phyloP scores from a whole-genome alignment of 2,329 filamentous ascomycete species.

The Cytospora chrysosperma region DNA sequence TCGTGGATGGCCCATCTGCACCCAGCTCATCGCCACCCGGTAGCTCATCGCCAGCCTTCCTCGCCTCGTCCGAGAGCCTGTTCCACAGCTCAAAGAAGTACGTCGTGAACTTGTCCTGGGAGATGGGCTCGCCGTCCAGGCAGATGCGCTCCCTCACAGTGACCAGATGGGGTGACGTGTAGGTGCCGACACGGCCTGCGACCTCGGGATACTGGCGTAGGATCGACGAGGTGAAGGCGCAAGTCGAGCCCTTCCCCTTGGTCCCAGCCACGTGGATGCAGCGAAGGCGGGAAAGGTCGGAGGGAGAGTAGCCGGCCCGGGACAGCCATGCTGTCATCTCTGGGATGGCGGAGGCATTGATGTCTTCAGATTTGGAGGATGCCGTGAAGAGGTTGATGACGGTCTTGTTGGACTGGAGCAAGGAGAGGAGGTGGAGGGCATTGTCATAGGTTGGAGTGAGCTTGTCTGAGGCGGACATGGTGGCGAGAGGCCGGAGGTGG shows the following conservation, averaged over 20 bases:
- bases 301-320: slow-evolving; percentile 68
- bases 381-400: slow-evolving; percentile 52
- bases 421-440: slow-evolving; percentile 72
- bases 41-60: slow-evolving; percentile 32
- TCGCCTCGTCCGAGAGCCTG: slow-evolving; percentile 43
- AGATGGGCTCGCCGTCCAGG: slow-evolving; percentile 71
- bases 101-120: slow-evolving; percentile 65
- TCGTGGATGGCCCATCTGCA: slow-evolving; percentile 57
- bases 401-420: slow-evolving; percentile 76
- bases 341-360: slow-evolving; percentile 74
- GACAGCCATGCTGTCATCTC: slow-evolving; percentile 79
- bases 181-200: slow-evolving; percentile 63
- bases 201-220: slow-evolving; percentile 47
- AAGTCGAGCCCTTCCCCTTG: slow-evolving; percentile 90
- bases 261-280: slow-evolving; percentile 87
- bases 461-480: slow-evolving; percentile 20
- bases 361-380: slow-evolving; percentile 42
- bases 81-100: slow-evolving; percentile 90
- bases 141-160: slow-evolving; percentile 83
- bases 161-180: slow-evolving; percentile 82
- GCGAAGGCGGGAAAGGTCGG: slow-evolving; percentile 43
- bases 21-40: slow-evolving; percentile 48
- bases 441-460: slow-evolving; percentile 53
- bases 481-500: not conserved
- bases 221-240: slow-evolving; percentile 78